Evolutionary conservation across 495 filamentous ascomycete species (phyloP), one percentile per base, ranked within the genome.

Genomic region (Sordaria brevicollis): DNA sequence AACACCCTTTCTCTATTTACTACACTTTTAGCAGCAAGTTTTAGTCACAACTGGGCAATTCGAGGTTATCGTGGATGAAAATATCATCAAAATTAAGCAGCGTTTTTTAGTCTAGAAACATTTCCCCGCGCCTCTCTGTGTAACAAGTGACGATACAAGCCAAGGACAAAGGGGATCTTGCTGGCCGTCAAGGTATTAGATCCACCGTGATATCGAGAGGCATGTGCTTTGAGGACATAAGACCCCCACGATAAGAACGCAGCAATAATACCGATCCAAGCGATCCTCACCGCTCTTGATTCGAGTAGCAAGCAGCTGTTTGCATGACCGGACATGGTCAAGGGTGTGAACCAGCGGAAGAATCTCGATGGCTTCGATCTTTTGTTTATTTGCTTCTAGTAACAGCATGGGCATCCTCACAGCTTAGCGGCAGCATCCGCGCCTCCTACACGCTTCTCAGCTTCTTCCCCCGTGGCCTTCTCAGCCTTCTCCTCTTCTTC

Each of bases 401-500:
- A 29, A 29, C 49, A 15, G 10, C 49, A 15, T 57, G 49, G 49
- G 21, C 29, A 57, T 57, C 21, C 21, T 57, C 21, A 57, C 21
- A 25, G 21, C 11, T 4, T 54, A 54, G 11, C 21, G 21, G 9
- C 54, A 25, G 9, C 54, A 25, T 66, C 25, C 5, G 29, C 66
- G 35, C 34, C 25, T 29, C 29, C 25, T 29, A 21, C 39, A 15
- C 29, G 35, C 10, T 69, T 62, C 10, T 66, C 68, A 10, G 25
- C 70, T 7, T 33, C 33, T 25, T 68, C 33, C 17, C 5, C 68
- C n/a, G n/a, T n/a, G n/a, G n/a, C n/a, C 10, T 49, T 25, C 4
- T 67, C 67, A 29, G 33, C 68, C 10, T 67, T 65, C 4, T 68
- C 57, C 54, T 73, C 72, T 4, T 72, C 71, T 31, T 43, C 35